Evolutionary conservation across 495 filamentous ascomycete genomes (phyloP), one percentile per base, ranked within the genome.

Genomic region (Penicillium roqueforti): DNA sequence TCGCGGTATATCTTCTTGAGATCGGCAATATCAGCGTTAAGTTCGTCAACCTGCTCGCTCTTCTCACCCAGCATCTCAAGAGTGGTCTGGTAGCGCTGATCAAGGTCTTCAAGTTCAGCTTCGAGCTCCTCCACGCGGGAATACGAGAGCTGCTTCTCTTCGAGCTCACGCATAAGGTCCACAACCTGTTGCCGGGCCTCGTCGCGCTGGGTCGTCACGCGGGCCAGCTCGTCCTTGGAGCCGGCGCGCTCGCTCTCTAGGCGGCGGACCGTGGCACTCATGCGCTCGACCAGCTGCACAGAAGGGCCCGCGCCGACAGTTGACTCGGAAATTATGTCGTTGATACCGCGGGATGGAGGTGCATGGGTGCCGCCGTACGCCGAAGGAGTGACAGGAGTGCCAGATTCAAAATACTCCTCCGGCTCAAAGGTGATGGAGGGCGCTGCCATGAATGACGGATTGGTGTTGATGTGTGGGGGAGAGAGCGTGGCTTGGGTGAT

Each of bases 61-160:
- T 95, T 96, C 80, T 98, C 93, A 10, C 93, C 93, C 36, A 97
- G 69, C 87, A 98, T 86, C 76, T 97, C 92, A 38, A 98, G 75
- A 40, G 88, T 92, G 1, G 91, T 93, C 68, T 92, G 83, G 65
- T 97, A 96, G 59, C 92, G 76, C 58, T 80, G 72, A 42, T 84
- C 85, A 22, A 79, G 53, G 29, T 72, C 71, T 45, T 69, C 69
- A 16, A 92, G 68, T 55, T 86, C 83, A 42, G 67, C 72, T 67
- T 96, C 87, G 2, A 96, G 66, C 49, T 78, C 80, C 37, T 76
- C 76, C 10, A 88, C 80, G 44, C 74, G 80, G 56, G 75, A 71
- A 36, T 84, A 80, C 9, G 81, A 81, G 0, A 63, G 70, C 57
- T 80, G 78, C 70, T 84, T 87, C 31, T 76, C 78, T 67, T 96